These are phyloP conservation scores for Leishmania guyanensis DNA, from an alignment of 208 protist species.

Conservation along the genomic window DNA sequence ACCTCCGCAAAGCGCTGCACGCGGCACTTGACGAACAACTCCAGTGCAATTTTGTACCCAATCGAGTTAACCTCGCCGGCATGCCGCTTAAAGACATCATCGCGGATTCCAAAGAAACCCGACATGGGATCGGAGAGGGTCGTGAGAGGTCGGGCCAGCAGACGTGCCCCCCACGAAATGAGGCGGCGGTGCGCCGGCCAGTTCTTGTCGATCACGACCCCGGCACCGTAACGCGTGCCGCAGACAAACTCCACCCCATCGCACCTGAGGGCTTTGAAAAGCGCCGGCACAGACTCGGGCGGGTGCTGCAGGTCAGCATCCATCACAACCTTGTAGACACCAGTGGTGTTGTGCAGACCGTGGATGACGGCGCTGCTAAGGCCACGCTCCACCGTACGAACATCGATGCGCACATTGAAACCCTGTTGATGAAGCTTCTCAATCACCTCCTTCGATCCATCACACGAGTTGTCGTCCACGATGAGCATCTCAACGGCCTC, in stretches of 20 bases:
- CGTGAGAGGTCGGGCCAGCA: slow-evolving; percentile 86
- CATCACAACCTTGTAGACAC: slow-evolving; percentile 85
- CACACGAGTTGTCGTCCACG: slow-evolving; percentile 90
- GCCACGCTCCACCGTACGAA: slow-evolving; percentile 81
- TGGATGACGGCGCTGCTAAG: slow-evolving; percentile 90
- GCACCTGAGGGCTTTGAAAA: slow-evolving; percentile 66
- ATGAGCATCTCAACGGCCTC: slow-evolving; percentile 77
- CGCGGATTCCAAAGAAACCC: slow-evolving; percentile 90
- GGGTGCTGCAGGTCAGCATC: slow-evolving; percentile 94
- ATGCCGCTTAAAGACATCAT: slow-evolving; percentile 57
- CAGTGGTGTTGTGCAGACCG: slow-evolving; percentile 62
- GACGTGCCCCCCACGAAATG: slow-evolving; percentile 84
- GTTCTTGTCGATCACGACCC: slow-evolving; percentile 77
- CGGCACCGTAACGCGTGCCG: slow-evolving; percentile 85
- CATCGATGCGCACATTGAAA: slow-evolving; percentile 75
- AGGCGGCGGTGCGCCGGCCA: slow-evolving; percentile 89
- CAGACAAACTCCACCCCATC: slow-evolving; percentile 83
- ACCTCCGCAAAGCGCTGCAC: slow-evolving; percentile 76
- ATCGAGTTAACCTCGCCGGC: slow-evolving; percentile 70
- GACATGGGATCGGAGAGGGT: slow-evolving; percentile 93
- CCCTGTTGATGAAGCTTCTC: slow-evolving; percentile 57
- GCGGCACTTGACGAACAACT: slow-evolving; percentile 90
- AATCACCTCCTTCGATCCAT: slow-evolving; percentile 86
- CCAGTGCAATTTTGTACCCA: slow-evolving; percentile 94
- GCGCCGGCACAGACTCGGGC: slow-evolving; percentile 75